phyloP scores from a whole-genome alignment of 2,329 filamentous ascomycete species.

The Fusarium austroafricanum region DNA sequence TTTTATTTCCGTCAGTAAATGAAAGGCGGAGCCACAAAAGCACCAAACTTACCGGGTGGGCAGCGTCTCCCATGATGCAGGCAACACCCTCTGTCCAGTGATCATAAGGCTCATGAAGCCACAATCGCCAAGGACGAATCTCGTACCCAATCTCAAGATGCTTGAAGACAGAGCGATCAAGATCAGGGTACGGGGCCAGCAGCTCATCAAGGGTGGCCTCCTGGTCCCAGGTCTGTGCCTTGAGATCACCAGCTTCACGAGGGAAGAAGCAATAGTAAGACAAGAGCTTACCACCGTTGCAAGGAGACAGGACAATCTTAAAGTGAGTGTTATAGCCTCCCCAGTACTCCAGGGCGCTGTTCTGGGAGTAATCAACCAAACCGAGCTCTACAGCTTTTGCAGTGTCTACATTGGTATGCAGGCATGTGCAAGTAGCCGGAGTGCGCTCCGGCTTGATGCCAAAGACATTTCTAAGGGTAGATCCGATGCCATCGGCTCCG shows the following conservation, averaged over 20 bases:
- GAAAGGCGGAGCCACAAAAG: background rate
- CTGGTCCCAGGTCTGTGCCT: background rate
- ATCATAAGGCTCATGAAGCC: background rate
- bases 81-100: slow-evolving; percentile 1
- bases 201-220: background rate
- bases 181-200: background rate
- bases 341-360: slow-evolving; percentile 1
- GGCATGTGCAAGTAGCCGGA: background rate
- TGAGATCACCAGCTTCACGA: background rate
- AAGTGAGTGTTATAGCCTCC: background rate
- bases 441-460: slow-evolving; percentile 2
- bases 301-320: slow-evolving; percentile 7
- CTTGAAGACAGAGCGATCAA: background rate
- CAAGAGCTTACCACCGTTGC: background rate
- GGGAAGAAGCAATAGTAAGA: slow-evolving; percentile 12
- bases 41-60: background rate
- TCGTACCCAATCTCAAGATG: background rate
- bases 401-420: background rate
- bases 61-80: slow-evolving; percentile 4
- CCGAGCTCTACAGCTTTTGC: background rate
- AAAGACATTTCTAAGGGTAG: background rate
- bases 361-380: background rate
- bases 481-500: slow-evolving; percentile 5
- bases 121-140: slow-evolving; percentile 1
- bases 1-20: background rate